phyloP scores from a whole-genome alignment of 176 grass and related monocot species.

The Lolium perenne region DNA sequence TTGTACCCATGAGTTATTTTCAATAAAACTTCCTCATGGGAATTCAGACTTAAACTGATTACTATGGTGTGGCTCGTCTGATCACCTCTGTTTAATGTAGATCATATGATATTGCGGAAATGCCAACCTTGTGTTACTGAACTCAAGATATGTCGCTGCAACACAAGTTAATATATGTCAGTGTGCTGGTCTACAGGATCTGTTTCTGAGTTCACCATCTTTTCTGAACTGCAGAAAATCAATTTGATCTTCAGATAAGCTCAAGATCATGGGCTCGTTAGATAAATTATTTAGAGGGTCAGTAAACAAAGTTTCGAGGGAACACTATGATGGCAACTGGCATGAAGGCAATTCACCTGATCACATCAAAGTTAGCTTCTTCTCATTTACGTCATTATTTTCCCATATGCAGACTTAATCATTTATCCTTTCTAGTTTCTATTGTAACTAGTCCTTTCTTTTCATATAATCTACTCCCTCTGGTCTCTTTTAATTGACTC shows the following conservation, averaged over 20 bases:
- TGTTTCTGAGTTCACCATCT: conserved; percentile 8
- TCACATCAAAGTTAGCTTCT: conserved; percentile 43
- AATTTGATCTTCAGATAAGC: conserved; percentile 26
- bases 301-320: conserved; percentile 76
- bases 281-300: conserved; percentile 77
- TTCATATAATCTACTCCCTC: neutral
- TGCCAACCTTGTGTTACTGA: neutral
- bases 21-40: neutral
- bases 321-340: conserved; percentile 62
- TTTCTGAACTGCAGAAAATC: conserved; percentile 17
- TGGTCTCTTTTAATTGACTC: too few relatives aligned
- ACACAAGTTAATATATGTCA: neutral
- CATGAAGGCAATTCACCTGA: conserved; percentile 48
- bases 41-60: neutral
- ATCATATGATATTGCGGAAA: neutral
- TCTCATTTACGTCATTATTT: conserved; percentile 24
- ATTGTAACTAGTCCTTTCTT: neutral
- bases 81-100: neutral
- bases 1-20: too few relatives aligned
- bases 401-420: neutral
- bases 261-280: conserved; percentile 70
- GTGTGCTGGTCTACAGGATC: neutral
- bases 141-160: neutral
- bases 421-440: conserved; percentile 12
- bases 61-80: neutral